Evolutionary conservation across 1,284 basidiomycete genomes (phyloP), one percentile per base, ranked within the genome.

Genomic region (Melampsora larici-populina): DNA sequence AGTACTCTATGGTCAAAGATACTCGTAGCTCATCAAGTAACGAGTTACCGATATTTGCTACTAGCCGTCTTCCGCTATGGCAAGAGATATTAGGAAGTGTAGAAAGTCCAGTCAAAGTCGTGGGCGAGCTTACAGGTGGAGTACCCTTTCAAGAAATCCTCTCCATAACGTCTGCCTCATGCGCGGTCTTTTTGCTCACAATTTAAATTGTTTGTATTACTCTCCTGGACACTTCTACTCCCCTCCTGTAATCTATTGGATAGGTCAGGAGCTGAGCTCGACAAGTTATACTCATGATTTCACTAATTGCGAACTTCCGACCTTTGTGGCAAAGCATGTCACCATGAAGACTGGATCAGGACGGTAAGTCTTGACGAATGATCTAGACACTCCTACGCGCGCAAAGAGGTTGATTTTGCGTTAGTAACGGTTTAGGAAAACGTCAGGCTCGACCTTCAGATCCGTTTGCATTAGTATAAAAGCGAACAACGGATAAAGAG

Each of bases 301-400:
- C 83, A 90, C 64, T 84, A 90, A 29, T 81, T 87, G 24, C 68
- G 43, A 87, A 89, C 66, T 82, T 85, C 18, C 81, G 0, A 83
- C 89, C 46, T 82, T 88, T 67, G 74, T 84, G 15, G 86, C 87
- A 0, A 79, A 82, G 24, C 92, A 97, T 81, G 96, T 99, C 21
- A 94, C 92, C 0, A 85, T 91, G 0, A 88, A 90, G 24, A 92
- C 94, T 15, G 96, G 97, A n/a, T 98, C 96, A 0, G 96, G 96
- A 48, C 87, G 92, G 93, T 91, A 82, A 79, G 88, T 78, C 36
- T 1, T 0, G 49, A 33, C 13, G 5, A 63, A 55, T 69, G 62
- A 7, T 46, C n/a, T 43, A 40, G 2, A 80, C 26, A 36, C 55
- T 26, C 60, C 71, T 46, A 15, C 15, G 15, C 3, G 43, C 9